Evolutionary conservation across 495 filamentous ascomycete genomes (phyloP).

Genomic region (Xylaria castorea): DNA sequence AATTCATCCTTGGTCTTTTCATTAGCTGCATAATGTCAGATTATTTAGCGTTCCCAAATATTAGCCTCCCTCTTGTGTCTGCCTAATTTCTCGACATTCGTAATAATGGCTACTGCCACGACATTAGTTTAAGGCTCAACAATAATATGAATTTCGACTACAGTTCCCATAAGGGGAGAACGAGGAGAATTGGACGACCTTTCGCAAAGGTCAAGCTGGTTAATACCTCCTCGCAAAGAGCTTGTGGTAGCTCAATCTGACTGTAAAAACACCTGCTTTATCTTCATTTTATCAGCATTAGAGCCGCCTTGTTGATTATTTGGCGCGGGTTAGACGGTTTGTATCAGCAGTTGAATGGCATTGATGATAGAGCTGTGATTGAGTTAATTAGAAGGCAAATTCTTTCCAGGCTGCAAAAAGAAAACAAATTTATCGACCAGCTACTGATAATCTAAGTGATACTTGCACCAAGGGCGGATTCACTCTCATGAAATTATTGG

Average conservation of each 20-base stretch:
- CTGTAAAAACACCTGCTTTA: not conserved
- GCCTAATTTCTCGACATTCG: not conserved
- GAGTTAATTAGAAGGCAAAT: not conserved
- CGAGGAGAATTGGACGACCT: not conserved
- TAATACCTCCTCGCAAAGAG: not conserved
- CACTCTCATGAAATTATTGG: not conserved
- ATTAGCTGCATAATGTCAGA: not conserved
- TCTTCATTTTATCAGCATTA: not conserved
- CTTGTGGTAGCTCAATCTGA: too few species aligned
- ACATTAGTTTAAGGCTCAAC: not conserved
- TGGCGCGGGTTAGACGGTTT: not conserved
- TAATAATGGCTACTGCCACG: not conserved
- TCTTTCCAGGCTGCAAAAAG: too few species aligned
- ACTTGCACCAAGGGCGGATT: not conserved
- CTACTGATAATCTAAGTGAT: not conserved
- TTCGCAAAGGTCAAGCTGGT: not conserved
- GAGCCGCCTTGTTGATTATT: not conserved
- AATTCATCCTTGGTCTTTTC: not conserved
- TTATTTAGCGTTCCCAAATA: not conserved
- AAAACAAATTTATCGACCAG: not conserved
- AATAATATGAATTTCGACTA: too few species aligned
- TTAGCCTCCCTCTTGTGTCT: not conserved
- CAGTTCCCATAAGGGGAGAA: not conserved
- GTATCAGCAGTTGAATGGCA: not conserved
- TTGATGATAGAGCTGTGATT: not conserved